Percentiles rank a stretch among this genome's conserved stretches.
Evolutionary conservation across 805 yeast species (phyloP).

Genomic region (Lachancea nothofagi): DNA sequence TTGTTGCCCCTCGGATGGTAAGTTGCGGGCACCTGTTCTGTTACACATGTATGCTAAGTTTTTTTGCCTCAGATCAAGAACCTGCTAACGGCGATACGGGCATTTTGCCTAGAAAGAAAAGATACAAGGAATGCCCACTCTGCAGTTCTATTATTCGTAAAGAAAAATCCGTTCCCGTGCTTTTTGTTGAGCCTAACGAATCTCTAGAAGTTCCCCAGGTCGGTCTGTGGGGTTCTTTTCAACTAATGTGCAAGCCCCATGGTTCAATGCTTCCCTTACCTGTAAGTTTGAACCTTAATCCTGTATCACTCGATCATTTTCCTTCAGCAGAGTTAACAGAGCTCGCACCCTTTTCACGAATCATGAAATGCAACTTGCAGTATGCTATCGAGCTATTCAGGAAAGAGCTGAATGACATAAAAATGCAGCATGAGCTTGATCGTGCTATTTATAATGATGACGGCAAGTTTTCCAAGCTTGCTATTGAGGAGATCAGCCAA

Average conservation of each 20-base stretch:
- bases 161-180: constrained; percentile 61
- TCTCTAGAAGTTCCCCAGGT: constrained; percentile 53
- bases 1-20: constrained; percentile 91
- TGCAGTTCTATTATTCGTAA: constrained; percentile 57
- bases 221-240: constrained; percentile 50
- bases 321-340: constrained; percentile 48
- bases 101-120: constrained; percentile 37
- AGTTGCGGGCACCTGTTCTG: constrained; percentile 93
- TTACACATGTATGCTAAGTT: constrained; percentile 68
- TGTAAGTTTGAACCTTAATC: constrained; percentile 39
- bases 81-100: constrained; percentile 31
- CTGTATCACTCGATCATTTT: constrained; percentile 39
- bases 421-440: constrained; percentile 50
- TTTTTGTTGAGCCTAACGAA: constrained; percentile 43
- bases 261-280: constrained; percentile 46
- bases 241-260: constrained; percentile 56
- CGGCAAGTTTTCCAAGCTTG: constrained; percentile 48
- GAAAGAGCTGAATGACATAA: constrained; percentile 52
- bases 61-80: constrained; percentile 45
- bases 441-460: constrained; percentile 54
- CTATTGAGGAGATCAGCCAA: constrained; percentile 49
- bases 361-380: constrained; percentile 58
- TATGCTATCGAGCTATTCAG: constrained; percentile 52
- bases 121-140: constrained; percentile 71
- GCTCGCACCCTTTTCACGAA: constrained; percentile 51